These are phyloP conservation scores for Lindgomyces ingoldianus DNA, from an alignment of 495 filamentous ascomycete genomes.

Conservation along the genomic window DNA sequence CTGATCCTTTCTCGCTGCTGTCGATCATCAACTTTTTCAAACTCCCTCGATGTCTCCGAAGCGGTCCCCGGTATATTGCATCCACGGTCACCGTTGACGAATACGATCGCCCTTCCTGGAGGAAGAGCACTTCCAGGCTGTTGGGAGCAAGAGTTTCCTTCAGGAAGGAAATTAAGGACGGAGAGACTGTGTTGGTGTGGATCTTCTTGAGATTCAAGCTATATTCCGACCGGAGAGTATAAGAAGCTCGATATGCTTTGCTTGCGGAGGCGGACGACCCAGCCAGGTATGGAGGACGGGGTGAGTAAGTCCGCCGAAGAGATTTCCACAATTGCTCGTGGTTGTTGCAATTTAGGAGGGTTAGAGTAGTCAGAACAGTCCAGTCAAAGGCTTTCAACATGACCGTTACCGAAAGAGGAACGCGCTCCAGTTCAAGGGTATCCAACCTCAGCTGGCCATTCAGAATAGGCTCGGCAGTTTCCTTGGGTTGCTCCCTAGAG, in stretches of 20 bases:
- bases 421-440: slow-evolving; percentile 79
- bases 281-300: slow-evolving; percentile 46
- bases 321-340: slow-evolving; percentile 82
- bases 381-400: slow-evolving; percentile 76
- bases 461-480: slow-evolving; percentile 15
- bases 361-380: slow-evolving; percentile 73
- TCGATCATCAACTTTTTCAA: slow-evolving; percentile 79
- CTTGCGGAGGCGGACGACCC: slow-evolving; percentile 24
- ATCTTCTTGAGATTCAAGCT: slow-evolving; percentile 74
- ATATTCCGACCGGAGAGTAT: slow-evolving; percentile 55
- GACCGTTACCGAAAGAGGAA: slow-evolving; percentile 68
- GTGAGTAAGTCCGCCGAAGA: slow-evolving; percentile 70
- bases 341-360: slow-evolving; percentile 75
- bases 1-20: slow-evolving; percentile 55
- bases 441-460: slow-evolving; percentile 65
- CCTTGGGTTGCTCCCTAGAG: neutral
- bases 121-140: slow-evolving; percentile 77
- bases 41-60: slow-evolving; percentile 72
- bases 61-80: slow-evolving; percentile 69
- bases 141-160: slow-evolving; percentile 85
- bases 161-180: slow-evolving; percentile 76
- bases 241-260: slow-evolving; percentile 37
- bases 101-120: slow-evolving; percentile 70
- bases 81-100: slow-evolving; percentile 66
- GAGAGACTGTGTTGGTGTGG: slow-evolving; percentile 79